Base-by-base conservation (phyloP, 2,329 filamentous ascomycete genomes). In the Exophiala bonariae region DNA sequence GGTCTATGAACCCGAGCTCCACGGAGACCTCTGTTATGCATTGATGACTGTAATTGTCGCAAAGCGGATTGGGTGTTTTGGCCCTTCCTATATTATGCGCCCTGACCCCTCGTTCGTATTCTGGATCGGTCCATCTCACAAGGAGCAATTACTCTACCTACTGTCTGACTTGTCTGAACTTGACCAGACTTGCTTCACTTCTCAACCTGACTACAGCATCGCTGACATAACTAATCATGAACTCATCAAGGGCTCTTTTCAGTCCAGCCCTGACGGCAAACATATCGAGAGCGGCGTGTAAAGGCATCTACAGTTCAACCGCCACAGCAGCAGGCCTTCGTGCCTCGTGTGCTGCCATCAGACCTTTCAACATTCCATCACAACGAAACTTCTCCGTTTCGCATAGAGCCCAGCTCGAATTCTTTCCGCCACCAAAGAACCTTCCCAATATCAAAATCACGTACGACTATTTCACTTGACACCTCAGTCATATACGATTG, bases 341-440 rank as follows among this genome's bases (percentile, higher is more conserved):
- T 14, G 50, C 51, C 18, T 52, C 53, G 20, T 54, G 58, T 41
- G 23, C 56, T 16, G 34, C 50, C 31, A 6, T 54, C 41, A 36
- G 48, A 49, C 48, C 54, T 11, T 50, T 50, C 23, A 50, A 45
- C 43, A 9, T 30, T 16, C 36, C 49, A 32, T 48, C 44, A 10
- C 50, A 49, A 31, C 52, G 68, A 46, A 59, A 59, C 37, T 72
- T 73, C 49, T 70, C 69, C 6, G 65, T 64, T 16, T 67, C 68
- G 3, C 61, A 63, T 3, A 57, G 58, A n/a, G 48, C 60, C 23
- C 62, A 65, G 19, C 61, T 71, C 40, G 66, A 68, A 33, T 69
- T 73, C 44, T 81, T 83, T 67, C 86, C 86, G 58, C 83, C 84
- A 1, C 19, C 63, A 68, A 52, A 79, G 78, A 58, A 83, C 81